Base-by-base conservation (phyloP, 768 basidiomycete genomes). In the Psilocybe azurescens region DNA sequence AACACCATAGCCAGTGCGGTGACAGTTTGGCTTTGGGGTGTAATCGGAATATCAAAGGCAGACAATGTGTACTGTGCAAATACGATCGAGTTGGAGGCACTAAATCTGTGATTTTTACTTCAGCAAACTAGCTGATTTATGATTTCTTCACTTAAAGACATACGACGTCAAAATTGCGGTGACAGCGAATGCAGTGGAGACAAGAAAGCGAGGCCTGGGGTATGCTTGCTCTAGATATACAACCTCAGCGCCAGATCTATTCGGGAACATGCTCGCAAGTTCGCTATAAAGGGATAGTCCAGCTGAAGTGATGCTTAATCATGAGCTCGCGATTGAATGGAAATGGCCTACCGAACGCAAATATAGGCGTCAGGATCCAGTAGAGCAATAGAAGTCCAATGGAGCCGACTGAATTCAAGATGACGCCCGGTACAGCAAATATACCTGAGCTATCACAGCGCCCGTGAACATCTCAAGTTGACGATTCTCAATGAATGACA, bases 181-280 rank as follows among this genome's bases (percentile, higher is more conserved):
- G 18, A 81, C 72, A 3, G 82, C 82, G 61, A 81, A 83, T 0
- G 77, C 67, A 11, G 75, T 77, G 0, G 83, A 77, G 7, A 84
- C 75, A 48, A 83, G 70, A 64, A 78, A 79, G 32, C 72, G 75
- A 3, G 82, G 82, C 30, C 73, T 69, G 13, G 79, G 79, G 52
- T 81, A 83, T 3, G 80, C 79, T 67, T 79, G 75, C 50, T 82
- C 81, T 14, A 83, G 74, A 57, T 79, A 83, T 3, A 79, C 83
- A 11, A 83, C 82, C 65, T 83, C 81, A 13, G 77, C 84, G 0
- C 83, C 83, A 13, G 81, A 81, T 20, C 84, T 71, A 49, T 78
- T 64, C 0, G 84, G 83, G 64, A 81, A 84, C 75, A 82, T 77
- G 24, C 79, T 77, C 1, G 80, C 81, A 8, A 80, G 70, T 67